Conservation (phyloP, 805 yeast species). For the Torulaspora microellipsoides region DNA sequence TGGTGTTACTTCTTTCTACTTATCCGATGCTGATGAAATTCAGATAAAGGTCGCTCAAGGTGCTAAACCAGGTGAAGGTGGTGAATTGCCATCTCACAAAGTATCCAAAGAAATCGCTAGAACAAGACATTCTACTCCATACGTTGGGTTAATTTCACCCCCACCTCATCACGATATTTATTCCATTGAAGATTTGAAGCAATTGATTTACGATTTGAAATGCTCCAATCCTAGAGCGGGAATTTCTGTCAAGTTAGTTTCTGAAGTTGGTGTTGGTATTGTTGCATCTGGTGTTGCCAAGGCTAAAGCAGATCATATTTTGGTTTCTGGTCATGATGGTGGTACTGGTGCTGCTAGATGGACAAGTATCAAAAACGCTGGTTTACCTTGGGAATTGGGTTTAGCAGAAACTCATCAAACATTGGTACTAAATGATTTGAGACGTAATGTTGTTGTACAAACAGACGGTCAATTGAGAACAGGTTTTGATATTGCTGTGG, state of each 20-base stretch:
- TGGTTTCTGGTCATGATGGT: conserved; percentile 98
- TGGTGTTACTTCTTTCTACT: conserved; percentile 93
- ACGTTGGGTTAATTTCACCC: conserved; percentile 95
- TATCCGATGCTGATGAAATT: conserved; percentile 94
- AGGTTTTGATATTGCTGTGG: conserved; percentile 95
- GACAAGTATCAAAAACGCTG: conserved; percentile 96
- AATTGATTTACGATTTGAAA: conserved; percentile 91
- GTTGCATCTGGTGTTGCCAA: conserved; percentile 99
- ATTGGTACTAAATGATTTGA: conserved; percentile 85
- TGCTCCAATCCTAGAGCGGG: conserved; percentile 97
- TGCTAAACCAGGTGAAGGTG: conserved; percentile 99
- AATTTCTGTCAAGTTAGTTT: conserved; percentile 91
- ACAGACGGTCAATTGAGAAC: conserved; percentile 99
- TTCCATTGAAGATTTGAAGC: conserved; percentile 96
- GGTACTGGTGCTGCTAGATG: conserved; percentile 99
- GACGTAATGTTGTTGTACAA: conserved; percentile 93
- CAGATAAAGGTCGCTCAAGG: conserved; percentile 99
- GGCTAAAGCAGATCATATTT: conserved; percentile 95
- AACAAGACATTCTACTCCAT: conserved; percentile 94
- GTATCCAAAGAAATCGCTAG: conserved; percentile 84
- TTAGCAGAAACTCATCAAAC: conserved; percentile 98
- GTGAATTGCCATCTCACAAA: conserved; percentile 94
- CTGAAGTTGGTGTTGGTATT: conserved; percentile 98
- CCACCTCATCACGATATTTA: conserved; percentile 99
- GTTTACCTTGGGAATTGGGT: conserved; percentile 98